These are phyloP conservation scores for Heliosperma pusillum DNA, from an alignment of 148 eudicot genomes.

Conservation along the genomic window DNA sequence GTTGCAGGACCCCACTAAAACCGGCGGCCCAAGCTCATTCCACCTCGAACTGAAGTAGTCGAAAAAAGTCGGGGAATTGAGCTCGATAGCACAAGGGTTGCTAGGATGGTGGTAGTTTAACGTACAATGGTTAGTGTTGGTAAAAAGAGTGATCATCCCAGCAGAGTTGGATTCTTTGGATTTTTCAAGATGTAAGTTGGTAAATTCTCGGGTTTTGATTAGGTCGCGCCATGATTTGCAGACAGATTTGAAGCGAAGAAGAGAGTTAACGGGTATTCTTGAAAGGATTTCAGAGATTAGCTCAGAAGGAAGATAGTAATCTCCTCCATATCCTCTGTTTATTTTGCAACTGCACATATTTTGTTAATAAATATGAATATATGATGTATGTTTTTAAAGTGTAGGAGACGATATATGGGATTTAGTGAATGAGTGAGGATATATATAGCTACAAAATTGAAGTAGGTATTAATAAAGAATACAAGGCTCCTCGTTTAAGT, in stretches of 20 bases:
- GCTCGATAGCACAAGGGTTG: background rate
- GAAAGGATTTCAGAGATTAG: constrained; percentile 6
- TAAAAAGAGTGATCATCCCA: background rate
- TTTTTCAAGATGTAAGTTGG: background rate
- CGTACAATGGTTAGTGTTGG: background rate
- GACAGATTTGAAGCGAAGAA: background rate
- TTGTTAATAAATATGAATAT: no score
- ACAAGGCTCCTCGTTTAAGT: background rate
- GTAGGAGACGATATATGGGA: background rate
- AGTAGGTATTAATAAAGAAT: background rate
- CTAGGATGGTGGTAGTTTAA: background rate
- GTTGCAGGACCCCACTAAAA: constrained; percentile 14
- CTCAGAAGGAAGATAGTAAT: background rate
- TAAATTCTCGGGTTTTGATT: background rate
- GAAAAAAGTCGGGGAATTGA: background rate
- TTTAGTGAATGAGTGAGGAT: background rate
- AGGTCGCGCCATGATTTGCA: constrained; percentile 8
- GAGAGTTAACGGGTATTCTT: constrained; percentile 8
- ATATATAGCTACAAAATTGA: background rate
- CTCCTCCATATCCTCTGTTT: background rate
- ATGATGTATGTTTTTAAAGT: background rate
- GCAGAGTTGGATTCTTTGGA: background rate
- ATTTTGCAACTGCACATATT: background rate
- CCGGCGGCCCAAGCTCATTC: constrained; percentile 10
- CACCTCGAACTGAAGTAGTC: background rate